Evolutionary conservation across 2,329 filamentous ascomycete genomes (phyloP), one percentile per base, ranked within the genome.

Genomic region (Esteya vermicola): DNA sequence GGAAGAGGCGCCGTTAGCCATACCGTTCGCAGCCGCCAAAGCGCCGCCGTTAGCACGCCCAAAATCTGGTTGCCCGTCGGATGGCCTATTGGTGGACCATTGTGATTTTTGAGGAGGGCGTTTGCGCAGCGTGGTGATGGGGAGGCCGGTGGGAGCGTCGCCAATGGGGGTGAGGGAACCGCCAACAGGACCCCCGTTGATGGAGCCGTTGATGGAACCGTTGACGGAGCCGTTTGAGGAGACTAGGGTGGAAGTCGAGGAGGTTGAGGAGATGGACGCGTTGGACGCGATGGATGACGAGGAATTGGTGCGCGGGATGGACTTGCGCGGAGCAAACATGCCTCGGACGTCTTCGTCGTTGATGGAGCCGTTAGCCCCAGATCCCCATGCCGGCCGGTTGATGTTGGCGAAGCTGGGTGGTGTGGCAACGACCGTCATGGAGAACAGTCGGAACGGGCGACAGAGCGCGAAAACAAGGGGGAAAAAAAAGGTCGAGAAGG

Each of bases 321-420:
- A 78, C 65, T 94, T 95, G 52, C 86, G 84, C 54, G 85, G 83
- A 72, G 84, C 80, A 59, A 93, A 85, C 74, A 93, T 88, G 59
- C 81, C 80, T 63, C 81, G 77, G 49, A 81, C 76, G 61, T 93
- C 85, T 65, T 93, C 85, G 57, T 78, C 65, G 63, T 81, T 84
- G 76, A 85, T 83, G 55, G 80, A 70, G 22, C 39, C 39, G 65
- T 72, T 66, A 51, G 58, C 57, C 51, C 67, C 65, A 61, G 68
- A 76, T 57, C 70, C 66, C 75, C 75, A 80, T 78, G 64, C 67
- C 67, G 72, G 67, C 59, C 75, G 68, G 55, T 72, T 76, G 54
- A 75, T 68, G 54, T 72, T 72, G 55, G 70, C 62, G 54, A 80
- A 76, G 56, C 65, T 73, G 56, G 73, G 73, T 51, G 72, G 73